Conservation (phyloP, 129 eudicot genomes). For the Arctium lappa region DNA sequence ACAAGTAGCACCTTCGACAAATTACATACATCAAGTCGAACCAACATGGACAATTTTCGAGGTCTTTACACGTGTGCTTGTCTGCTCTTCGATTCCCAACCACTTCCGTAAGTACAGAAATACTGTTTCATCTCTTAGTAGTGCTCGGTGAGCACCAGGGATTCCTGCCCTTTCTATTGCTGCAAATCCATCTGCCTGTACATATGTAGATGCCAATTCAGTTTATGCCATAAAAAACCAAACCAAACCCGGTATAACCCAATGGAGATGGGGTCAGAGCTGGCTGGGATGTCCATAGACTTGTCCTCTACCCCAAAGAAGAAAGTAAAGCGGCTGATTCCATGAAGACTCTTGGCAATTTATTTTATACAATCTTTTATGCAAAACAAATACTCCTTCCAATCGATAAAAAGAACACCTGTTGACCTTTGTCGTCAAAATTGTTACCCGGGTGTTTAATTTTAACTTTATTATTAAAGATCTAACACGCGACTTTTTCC, state of each 20-base stretch:
- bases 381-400: background rate
- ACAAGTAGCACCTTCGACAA: background rate
- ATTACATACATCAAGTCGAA: slow-evolving; percentile 4
- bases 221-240: background rate
- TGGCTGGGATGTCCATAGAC: background rate
- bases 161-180: slow-evolving; percentile 32
- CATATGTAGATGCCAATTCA: background rate
- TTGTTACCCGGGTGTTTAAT: background rate
- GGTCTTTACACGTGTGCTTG: slow-evolving; percentile 1
- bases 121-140: slow-evolving; percentile 30
- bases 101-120: slow-evolving; percentile 28
- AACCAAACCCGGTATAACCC: background rate
- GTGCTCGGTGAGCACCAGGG: slow-evolving; percentile 24
- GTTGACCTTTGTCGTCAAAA: slow-evolving; percentile 21
- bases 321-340: background rate
- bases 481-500: background rate
- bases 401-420: background rate
- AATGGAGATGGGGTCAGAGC: background rate
- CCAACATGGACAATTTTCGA: slow-evolving; percentile 21
- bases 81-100: slow-evolving; percentile 20
- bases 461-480: background rate
- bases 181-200: slow-evolving; percentile 34
- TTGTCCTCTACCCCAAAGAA: background rate
- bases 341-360: background rate
- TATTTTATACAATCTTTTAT: background rate